Percentiles rank a stretch among this genome's conserved stretches.
Conservation (phyloP, 1,284 basidiomycete genomes). For the Afroboletus lepidellus region DNA sequence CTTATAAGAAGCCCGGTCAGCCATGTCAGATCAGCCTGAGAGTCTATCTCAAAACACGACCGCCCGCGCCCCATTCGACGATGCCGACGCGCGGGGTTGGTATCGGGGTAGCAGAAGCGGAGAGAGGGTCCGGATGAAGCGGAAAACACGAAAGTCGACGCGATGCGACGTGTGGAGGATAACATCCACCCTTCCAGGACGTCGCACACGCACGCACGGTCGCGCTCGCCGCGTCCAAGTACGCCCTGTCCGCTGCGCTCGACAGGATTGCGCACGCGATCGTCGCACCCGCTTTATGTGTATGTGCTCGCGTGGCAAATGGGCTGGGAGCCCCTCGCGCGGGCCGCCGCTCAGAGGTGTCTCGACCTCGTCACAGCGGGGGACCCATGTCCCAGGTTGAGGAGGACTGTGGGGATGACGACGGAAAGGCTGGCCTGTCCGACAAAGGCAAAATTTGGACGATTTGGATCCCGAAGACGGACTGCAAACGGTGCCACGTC, state of each 20-base stretch:
- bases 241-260: not conserved
- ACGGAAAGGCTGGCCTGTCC: not conserved
- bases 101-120: too few species aligned
- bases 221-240: not conserved
- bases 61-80: constrained; percentile 4
- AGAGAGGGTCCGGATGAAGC: too few species aligned
- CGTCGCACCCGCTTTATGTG: not conserved
- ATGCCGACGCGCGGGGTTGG: not conserved
- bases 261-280: not conserved
- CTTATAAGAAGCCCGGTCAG: not conserved
- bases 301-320: not conserved
- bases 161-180: too few species aligned
- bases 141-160: too few species aligned
- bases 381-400: too few species aligned
- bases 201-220: not conserved
- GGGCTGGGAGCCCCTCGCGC: not conserved
- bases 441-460: not conserved
- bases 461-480: not conserved
- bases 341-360: not conserved
- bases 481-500: not conserved
- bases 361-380: not conserved
- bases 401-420: not conserved
- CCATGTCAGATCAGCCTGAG: not conserved
- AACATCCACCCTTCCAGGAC: not conserved
- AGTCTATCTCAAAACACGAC: not conserved